Evolutionary conservation across 73 alveolate species (phyloP), one percentile per base, ranked within the genome.

Genomic region (Paramecium primaurelia): DNA sequence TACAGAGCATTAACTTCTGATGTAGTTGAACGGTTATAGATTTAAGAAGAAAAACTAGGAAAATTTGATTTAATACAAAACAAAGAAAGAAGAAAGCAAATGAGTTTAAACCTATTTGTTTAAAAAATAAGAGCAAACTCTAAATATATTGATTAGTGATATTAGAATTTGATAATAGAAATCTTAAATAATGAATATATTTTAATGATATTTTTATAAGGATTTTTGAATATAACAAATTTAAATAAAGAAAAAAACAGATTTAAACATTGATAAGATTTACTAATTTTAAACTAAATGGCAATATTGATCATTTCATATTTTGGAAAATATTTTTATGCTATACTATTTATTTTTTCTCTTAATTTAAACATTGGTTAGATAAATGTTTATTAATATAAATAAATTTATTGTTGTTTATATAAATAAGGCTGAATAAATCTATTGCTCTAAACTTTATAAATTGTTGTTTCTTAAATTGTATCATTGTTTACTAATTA

Each of bases 1-100:
- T 64, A 64, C 84, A 64, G 84, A 64, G 84, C 84, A 0, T 18
- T 64, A 34, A 64, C 84, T 9, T 64, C 84, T 28, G 84, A 64
- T 64, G 84, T 64, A 5, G 49, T 64, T 3, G 84, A 64, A 10
- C 42, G 84, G 12, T 34, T 64, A 64, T 14, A 64, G 30, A 34
- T 28, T 10, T 18, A 32, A 12, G 84, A 64, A 28, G 84, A 64
- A 64, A 64, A 64, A 64, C 28, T 64, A 26, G 84, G 84, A 20
- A 64, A 64, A 28, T 64, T 64, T 64, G 84, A 64, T 14, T 64
- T 64, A 34, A 64, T 64, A 11, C 26, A 64, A 32, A 64, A 64
- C 11, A 64, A 34, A 28, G 84, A 64, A 64, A 64, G 84, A 34
- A 64, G 84, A 64, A 64, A 64, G 28, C 47, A 64, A 28, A 64